A percentile compares a stretch with the other conserved stretches of the same genome.
Conservation (phyloP, 176 grass and related monocot species). For the Neostapfia colusana region DNA sequence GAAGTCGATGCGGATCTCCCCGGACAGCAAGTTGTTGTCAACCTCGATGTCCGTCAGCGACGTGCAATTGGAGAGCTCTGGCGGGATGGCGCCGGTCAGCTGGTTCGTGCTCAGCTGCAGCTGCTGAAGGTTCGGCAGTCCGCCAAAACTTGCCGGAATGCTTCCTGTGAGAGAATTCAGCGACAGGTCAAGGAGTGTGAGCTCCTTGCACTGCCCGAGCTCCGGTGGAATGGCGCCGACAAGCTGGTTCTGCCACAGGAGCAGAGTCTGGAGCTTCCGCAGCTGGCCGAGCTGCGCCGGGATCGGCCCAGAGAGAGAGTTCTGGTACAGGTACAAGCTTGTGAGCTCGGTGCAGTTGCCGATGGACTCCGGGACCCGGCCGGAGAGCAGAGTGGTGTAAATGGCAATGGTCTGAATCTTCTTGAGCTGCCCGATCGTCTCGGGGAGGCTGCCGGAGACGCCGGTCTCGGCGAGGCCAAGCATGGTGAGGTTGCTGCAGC, state of each 20-base stretch:
- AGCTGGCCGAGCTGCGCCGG: constrained; percentile 60
- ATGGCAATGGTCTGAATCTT: constrained; percentile 92
- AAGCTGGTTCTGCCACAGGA: constrained; percentile 92
- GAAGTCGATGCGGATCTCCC: constrained; percentile 79
- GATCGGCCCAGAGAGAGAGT: constrained; percentile 72
- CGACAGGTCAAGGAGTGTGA: constrained; percentile 75
- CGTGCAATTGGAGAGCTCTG: constrained; percentile 82
- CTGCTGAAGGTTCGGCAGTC: constrained; percentile 64
- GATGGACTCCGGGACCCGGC: constrained; percentile 76
- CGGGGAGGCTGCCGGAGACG: constrained; percentile 80
- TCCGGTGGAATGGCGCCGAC: constrained; percentile 73
- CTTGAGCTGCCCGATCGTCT: constrained; percentile 80
- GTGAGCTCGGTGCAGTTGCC: constrained; percentile 84
- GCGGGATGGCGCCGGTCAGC: constrained; percentile 64
- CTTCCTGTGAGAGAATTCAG: constrained; percentile 72
- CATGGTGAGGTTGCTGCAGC: constrained; percentile 65
- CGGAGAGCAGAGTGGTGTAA: constrained; percentile 81
- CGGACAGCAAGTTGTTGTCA: constrained; percentile 89
- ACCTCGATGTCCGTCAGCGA: constrained; percentile 76
- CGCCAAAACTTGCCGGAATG: constrained; percentile 62
- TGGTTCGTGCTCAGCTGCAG: constrained; percentile 93
- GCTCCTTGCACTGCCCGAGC: constrained; percentile 64
- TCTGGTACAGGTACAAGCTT: constrained; percentile 91
- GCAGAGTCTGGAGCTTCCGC: constrained; percentile 65
- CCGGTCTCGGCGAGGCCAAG: constrained; percentile 85